These are phyloP conservation scores for Fusarium hostae DNA, from an alignment of 2,329 filamentous ascomycete species.

Conservation along the genomic window DNA sequence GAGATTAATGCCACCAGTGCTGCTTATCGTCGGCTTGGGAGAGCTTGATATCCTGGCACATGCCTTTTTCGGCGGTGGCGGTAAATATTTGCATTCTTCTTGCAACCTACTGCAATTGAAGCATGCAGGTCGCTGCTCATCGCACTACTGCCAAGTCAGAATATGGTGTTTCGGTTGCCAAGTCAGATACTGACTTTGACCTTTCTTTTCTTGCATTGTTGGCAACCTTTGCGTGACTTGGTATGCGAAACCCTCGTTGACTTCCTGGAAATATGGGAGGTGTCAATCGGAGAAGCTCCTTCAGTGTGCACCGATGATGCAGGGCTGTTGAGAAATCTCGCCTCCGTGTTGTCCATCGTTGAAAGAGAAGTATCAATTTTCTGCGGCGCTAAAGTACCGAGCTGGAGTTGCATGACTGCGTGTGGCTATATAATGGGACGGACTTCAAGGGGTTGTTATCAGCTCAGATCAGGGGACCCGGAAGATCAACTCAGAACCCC, in stretches of 20 bases:
- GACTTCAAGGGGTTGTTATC: neutral
- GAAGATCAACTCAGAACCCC: neutral
- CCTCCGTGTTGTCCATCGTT: neutral
- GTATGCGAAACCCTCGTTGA: neutral
- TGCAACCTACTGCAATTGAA: conserved; percentile 1
- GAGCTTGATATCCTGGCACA: fast-evolving
- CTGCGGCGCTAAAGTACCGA: fast-evolving
- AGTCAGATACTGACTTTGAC: neutral
- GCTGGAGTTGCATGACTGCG: neutral
- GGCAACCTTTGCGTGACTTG: neutral
- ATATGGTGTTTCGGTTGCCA: neutral
- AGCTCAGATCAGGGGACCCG: neutral
- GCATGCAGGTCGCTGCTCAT: neutral
- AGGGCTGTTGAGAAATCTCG: neutral
- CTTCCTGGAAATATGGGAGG: fast-evolving
- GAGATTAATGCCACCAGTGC: neutral
- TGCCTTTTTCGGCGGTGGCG: neutral
- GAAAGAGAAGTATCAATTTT: neutral
- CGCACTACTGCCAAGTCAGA: neutral
- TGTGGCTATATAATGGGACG: neutral
- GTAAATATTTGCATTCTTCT: neutral
- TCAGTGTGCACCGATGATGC: neutral
- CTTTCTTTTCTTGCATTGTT: neutral
- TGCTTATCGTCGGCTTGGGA: neutral
- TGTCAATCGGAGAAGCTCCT: neutral